These are phyloP conservation scores for Mallotus japonicus DNA, from an alignment of 441 rosid species.

Conservation along the genomic window DNA sequence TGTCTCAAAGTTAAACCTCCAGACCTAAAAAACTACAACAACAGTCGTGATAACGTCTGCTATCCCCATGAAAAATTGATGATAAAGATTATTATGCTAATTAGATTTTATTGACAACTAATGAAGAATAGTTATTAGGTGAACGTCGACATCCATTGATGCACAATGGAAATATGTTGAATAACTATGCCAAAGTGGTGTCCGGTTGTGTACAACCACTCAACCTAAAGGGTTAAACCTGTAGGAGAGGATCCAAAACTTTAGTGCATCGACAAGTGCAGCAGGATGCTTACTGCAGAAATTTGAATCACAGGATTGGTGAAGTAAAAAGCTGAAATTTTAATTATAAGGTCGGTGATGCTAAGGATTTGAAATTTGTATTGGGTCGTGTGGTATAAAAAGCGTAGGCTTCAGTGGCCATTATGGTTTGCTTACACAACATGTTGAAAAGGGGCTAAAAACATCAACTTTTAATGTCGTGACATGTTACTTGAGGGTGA, in stretches of 20 bases:
- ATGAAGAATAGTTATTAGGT: not conserved
- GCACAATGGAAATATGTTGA: too few species aligned
- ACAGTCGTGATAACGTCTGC: not conserved
- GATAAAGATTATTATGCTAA: not conserved
- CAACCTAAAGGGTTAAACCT: not conserved
- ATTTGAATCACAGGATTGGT: too few species aligned
- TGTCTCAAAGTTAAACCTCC: not conserved
- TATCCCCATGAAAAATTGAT: not conserved
- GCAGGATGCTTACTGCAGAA: too few species aligned
- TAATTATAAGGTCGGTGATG: too few species aligned
- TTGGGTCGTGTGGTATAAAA: too few species aligned
- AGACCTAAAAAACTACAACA: not conserved
- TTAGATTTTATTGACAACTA: too few species aligned
- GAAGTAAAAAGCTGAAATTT: too few species aligned
- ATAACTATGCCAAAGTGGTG: not conserved
- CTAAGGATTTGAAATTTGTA: too few species aligned
- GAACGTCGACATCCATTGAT: too few species aligned
- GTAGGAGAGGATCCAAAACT: not conserved
- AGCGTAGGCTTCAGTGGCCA: too few species aligned
- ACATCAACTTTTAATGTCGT: not conserved
- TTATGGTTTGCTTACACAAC: not conserved
- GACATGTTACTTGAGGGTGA: not conserved
- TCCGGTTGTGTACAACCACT: not conserved
- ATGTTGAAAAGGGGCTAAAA: not conserved
- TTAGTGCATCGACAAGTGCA: too few species aligned